Base-by-base conservation (phyloP, 495 filamentous ascomycete genomes). In the Trypethelium eluteriae region DNA sequence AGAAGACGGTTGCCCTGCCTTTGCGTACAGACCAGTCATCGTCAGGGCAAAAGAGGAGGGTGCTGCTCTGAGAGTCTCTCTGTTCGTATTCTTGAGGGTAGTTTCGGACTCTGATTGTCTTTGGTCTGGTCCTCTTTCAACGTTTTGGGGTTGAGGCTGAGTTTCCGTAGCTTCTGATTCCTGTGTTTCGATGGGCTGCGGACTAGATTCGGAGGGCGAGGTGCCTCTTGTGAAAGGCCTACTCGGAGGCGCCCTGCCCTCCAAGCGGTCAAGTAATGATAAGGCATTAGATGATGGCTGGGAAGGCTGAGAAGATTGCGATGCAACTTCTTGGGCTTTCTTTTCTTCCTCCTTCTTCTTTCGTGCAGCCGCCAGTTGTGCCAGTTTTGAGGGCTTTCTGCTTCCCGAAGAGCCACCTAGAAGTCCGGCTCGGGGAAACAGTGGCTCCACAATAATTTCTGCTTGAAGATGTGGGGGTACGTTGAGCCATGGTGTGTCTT, bases 401-500 rank as follows among this genome's bases (percentile, higher is more conserved):
- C 74, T 77, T 61, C 64, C 71, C 39, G 72, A 70, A n/a, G 81
- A 77, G 32, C 95, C 94, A 32, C 94, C 94, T 18, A 94, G 77
- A 9, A 98, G 81, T 7, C 88, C 84, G 57, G 81, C 74, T 38
- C 77, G 82, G 57, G 84, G 86, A 63, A 78, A 81, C 3, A 85
- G 70, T 3, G 88, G 85, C 56, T 88, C 81, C 34, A 90, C 77
- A 41, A 91, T 79, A 34, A 93, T 83, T 50, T 83, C 77, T 46
- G 87, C 84, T 66, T 84, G 84, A 34, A 90, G 86, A 62, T 91
- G 77, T 34, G 75, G 70, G 34, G 92, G 91, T 39, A 95, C 80
- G 66, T 88, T 86, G 34, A 91, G 81, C 94, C 94, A 98, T 0
- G 93, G 91, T 67, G 85, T 86, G 72, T 96, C 94, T 65, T 79